Conservation (phyloP, 352 stramenopile species). For the Globisporangium polare region DNA sequence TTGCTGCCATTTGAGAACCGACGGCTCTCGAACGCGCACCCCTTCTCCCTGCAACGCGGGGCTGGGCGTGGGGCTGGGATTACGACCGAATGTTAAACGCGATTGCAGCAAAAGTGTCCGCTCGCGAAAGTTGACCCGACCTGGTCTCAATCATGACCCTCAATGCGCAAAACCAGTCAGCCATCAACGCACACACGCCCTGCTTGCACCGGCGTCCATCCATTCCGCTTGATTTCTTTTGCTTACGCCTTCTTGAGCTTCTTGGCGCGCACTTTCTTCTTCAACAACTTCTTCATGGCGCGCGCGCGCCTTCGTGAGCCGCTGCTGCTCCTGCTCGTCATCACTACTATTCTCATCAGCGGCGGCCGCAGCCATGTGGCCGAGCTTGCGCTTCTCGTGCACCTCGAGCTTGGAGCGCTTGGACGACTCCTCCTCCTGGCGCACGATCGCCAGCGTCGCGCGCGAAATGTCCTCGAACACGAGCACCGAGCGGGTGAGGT, state of each 20-base stretch:
- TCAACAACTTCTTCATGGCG: slow-evolving; percentile 70
- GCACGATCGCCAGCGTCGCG: slow-evolving; percentile 74
- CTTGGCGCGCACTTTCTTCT: slow-evolving; percentile 78
- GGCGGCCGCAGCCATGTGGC: slow-evolving; percentile 28
- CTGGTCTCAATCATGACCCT: no score
- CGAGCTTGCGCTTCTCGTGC: slow-evolving; percentile 75
- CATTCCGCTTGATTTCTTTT: no score
- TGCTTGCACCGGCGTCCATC: background rate
- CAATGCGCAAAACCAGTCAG: no score
- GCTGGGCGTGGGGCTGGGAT: no score
- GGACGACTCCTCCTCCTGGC: slow-evolving; percentile 67
- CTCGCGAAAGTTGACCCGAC: no score
- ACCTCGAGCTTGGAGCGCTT: slow-evolving; percentile 66
- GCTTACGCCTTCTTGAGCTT: slow-evolving; percentile 49
- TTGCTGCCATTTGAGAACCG: slow-evolving; percentile 72
- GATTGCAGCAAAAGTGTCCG: no score
- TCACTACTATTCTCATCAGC: slow-evolving; percentile 7
- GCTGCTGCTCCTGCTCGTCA: slow-evolving; percentile 18
- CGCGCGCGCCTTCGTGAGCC: slow-evolving; percentile 48
- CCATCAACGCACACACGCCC: no score
- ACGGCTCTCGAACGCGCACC: slow-evolving; percentile 91
- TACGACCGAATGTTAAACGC: no score
- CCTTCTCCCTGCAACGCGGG: slow-evolving; percentile 59
- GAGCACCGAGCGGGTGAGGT: slow-evolving; percentile 85
- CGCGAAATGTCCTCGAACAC: slow-evolving; percentile 84